Percentiles rank a stretch among this genome's conserved stretches.
phyloP scores from a whole-genome alignment of 2,329 filamentous ascomycete genomes.

The Aspergillus novofumigatus region DNA sequence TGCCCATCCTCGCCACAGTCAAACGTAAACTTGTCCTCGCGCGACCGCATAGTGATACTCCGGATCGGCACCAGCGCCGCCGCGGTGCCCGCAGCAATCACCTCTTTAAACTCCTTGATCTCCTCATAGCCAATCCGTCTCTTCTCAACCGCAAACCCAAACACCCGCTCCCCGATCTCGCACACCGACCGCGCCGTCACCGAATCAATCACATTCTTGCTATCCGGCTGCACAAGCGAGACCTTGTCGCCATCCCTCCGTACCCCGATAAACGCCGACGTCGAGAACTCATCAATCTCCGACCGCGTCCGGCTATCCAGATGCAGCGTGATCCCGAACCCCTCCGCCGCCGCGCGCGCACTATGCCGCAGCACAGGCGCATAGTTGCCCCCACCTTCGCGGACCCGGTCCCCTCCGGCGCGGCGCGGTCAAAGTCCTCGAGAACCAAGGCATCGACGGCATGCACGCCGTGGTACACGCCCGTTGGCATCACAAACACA shows the following conservation, averaged over 20 bases:
- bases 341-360: conserved; percentile 71
- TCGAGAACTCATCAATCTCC: conserved; percentile 94
- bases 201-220: conserved; percentile 79
- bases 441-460: conserved; percentile 85
- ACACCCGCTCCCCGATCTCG: conserved; percentile 64
- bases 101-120: conserved; percentile 63
- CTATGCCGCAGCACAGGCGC: conserved; percentile 86
- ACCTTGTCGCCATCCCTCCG: conserved; percentile 56
- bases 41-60: conserved; percentile 71
- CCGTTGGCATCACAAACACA: conserved; percentile 86
- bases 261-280: conserved; percentile 86
- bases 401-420: conserved; percentile 82
- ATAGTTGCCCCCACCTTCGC: conserved; percentile 98
- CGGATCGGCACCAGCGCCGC: conserved; percentile 88
- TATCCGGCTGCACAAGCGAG: conserved; percentile 82
- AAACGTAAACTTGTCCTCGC: conserved; percentile 54
- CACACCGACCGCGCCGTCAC: conserved; percentile 78
- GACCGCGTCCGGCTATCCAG: conserved; percentile 78
- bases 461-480: conserved; percentile 86
- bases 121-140: conserved; percentile 61
- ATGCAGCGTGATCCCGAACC: conserved; percentile 92
- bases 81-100: conserved; percentile 88
- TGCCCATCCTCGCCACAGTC: conserved; percentile 37
- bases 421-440: conserved; percentile 88
- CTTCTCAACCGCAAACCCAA: conserved; percentile 81